Base-by-base conservation (phyloP, 768 basidiomycete genomes). In the Gyrodon lividus region DNA sequence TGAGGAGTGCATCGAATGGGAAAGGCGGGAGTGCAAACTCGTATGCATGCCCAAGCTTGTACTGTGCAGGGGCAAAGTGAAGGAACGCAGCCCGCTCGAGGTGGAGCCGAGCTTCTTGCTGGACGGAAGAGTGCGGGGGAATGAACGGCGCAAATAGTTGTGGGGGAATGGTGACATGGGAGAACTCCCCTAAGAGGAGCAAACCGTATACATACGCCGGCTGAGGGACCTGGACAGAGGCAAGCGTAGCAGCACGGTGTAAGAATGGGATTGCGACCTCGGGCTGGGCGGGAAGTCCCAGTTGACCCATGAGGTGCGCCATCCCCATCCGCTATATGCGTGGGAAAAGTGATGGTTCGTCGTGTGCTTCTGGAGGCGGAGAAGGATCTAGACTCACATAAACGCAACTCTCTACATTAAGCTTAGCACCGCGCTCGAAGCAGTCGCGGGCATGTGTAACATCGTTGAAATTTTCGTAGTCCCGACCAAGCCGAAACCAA, bases 401-500 rank as follows among this genome's bases (percentile, higher is more conserved):
- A 50, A 85, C 74, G 67, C 88, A 93, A 43, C 84, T 84, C 57
- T 86, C 89, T 39, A 92, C 89, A 30, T 80, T 81, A 22, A 78
- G 72, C 59, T 83, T 83, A 41, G 83, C 79, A 2, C 95, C 95
- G 6, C 88, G 80, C 58, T 92, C 87, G 62, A 93, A 97, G 65
- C 92, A 95, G 23, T 92, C 90, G 55, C 74, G 82, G 1, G 95
- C 94, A 38, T 86, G 81, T 0, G 68, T 57, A 1, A 78, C 45
- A 65, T 98, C 92, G 20, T 84, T 84, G 54, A 89, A 92, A 40
- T 82, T 84, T 71, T 98, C 95, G 63, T 98, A 97, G 54, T 96
- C 95, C 16, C 92, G 74, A 0, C 92, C 96, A 0, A 98, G 78
- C 22, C 86, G 79, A 72, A 94, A 97, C 95, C 96, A 98, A 0